These are phyloP conservation scores for Lactifluus pinguis DNA, from an alignment of 768 basidiomycete species.

Conservation along the genomic window DNA sequence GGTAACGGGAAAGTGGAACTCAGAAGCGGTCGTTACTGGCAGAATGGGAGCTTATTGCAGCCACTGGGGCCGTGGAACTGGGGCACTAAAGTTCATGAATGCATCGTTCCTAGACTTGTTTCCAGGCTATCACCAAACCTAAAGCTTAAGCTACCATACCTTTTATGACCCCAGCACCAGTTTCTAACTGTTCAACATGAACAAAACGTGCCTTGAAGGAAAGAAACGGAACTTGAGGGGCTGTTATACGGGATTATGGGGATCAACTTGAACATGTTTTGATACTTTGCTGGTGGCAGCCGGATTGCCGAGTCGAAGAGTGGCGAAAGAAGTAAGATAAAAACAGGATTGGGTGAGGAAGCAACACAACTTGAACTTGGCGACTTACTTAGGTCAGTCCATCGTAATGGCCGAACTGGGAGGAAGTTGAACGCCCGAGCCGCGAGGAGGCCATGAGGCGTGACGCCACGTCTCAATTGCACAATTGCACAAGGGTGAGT, in stretches of 20 bases:
- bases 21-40: neutral
- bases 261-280: too few species aligned
- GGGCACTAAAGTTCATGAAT: neutral
- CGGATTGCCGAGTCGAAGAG: neutral
- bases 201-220: too few species aligned
- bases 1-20: neutral
- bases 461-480: neutral
- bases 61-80: too few species aligned
- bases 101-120: neutral
- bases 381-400: neutral
- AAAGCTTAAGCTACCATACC: neutral
- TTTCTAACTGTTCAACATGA: too few species aligned
- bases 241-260: too few species aligned
- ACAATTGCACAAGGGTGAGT: neutral
- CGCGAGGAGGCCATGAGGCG: neutral
- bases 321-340: neutral
- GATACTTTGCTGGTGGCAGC: neutral
- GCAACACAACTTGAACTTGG: neutral
- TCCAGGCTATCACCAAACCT: neutral
- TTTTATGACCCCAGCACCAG: too few species aligned
- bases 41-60: neutral
- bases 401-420: neutral
- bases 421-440: neutral
- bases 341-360: neutral
- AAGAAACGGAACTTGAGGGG: too few species aligned